These are phyloP conservation scores for Purshia tridentata DNA, from an alignment of 306 rosid species.

Conservation along the genomic window DNA sequence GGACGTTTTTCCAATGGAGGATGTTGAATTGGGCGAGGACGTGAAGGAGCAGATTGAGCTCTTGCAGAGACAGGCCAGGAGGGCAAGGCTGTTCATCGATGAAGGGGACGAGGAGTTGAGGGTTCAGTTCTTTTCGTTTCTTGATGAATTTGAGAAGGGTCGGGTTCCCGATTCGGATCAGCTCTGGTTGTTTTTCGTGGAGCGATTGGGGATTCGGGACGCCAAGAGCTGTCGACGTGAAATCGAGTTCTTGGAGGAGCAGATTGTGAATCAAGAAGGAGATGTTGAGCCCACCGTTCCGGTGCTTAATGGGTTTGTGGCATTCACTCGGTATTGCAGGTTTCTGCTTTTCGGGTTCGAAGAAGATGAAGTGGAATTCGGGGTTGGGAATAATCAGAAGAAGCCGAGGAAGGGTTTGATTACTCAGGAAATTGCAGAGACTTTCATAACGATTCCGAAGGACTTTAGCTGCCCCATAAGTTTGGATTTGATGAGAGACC, in stretches of 20 bases:
- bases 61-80: slow-evolving; percentile 66
- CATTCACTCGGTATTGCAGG: slow-evolving; percentile 78
- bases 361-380: slow-evolving; percentile 63
- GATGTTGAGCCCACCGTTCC: slow-evolving; percentile 77
- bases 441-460: slow-evolving; percentile 70
- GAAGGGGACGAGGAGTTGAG: slow-evolving; percentile 57
- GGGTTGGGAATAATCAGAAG: slow-evolving; percentile 41
- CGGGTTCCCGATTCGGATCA: slow-evolving; percentile 50
- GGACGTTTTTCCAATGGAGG: slow-evolving; percentile 77
- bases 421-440: slow-evolving; percentile 64
- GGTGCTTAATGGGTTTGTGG: slow-evolving; percentile 84
- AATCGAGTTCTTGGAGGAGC: slow-evolving; percentile 89
- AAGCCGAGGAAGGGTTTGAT: slow-evolving; percentile 56
- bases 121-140: slow-evolving; percentile 46
- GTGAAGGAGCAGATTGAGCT: slow-evolving; percentile 82
- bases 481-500: slow-evolving; percentile 87
- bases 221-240: slow-evolving; percentile 70
- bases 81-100: slow-evolving; percentile 58
- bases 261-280: slow-evolving; percentile 86
- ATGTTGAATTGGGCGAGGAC: slow-evolving; percentile 63
- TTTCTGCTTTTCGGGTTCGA: slow-evolving; percentile 83
- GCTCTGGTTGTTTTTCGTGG: slow-evolving; percentile 50
- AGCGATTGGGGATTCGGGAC: slow-evolving; percentile 50
- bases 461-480: slow-evolving; percentile 86
- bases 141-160: slow-evolving; percentile 66